Evolutionary conservation across 2,329 filamentous ascomycete genomes (phyloP).

Genomic region (Sporothrix curviconia): DNA sequence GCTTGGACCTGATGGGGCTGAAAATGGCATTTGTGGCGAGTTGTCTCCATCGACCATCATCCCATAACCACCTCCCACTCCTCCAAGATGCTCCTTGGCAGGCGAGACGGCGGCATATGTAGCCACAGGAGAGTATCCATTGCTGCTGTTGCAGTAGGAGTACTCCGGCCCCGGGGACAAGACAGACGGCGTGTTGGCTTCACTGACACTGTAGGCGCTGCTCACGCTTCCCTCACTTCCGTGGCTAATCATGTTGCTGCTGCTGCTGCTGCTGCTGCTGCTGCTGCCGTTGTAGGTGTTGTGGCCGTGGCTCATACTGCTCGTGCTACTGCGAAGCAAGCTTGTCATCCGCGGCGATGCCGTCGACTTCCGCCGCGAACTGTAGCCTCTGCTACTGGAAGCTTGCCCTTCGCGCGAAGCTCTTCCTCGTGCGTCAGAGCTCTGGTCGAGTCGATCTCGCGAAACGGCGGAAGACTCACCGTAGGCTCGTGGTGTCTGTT

Average conservation of each 20-base stretch:
- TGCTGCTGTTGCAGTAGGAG: conserved; percentile 10
- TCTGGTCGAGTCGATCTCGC: conserved; percentile 14
- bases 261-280: neutral
- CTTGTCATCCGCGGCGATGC: conserved; percentile 1
- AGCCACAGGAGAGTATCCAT: conserved; percentile 1
- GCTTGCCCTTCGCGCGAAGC: conserved; percentile 4
- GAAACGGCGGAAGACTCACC: conserved; percentile 18
- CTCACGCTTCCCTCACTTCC: conserved; percentile 4
- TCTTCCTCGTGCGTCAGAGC: conserved; percentile 13
- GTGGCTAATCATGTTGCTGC: conserved; percentile 12
- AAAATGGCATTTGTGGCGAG: neutral
- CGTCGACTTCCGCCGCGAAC: neutral
- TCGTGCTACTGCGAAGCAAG: neutral
- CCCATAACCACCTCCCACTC: neutral
- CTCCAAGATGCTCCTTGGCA: neutral
- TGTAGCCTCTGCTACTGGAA: neutral
- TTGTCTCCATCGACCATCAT: neutral
- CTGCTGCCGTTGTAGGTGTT: neutral
- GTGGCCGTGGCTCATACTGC: neutral
- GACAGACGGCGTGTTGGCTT: conserved; percentile 5
- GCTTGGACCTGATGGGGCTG: neutral
- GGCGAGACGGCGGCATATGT: neutral
- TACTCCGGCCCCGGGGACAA: conserved; percentile 9
- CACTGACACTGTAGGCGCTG: conserved; percentile 7
- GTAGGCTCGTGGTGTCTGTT: neutral